Evolutionary conservation across 2,329 filamentous ascomycete species (phyloP), one percentile per base, ranked within the genome.

Genomic region (Beauveria varroae): DNA sequence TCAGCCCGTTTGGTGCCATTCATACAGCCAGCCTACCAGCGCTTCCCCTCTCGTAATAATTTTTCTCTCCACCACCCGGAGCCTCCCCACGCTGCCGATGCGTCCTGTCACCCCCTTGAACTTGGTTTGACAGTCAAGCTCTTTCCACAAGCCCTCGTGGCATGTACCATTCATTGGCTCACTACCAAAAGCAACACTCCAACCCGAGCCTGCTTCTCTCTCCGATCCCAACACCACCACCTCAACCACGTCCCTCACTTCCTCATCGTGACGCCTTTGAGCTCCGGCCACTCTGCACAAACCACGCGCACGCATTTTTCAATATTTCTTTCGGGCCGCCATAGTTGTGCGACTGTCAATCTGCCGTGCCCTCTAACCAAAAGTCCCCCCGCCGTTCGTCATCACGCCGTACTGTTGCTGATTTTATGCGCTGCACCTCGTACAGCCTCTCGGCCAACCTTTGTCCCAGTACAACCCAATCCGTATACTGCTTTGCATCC

Each of bases 41-140:
- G 28, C n/a, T 30, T 37, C 47, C 56, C 56, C 56, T 59, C 57
- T 59, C 57, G 26, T 59, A 24, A 59, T 49, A 34, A 26, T 43
- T 26, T 26, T 18, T 10, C 54, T 56, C 57, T 52, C 57, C 57
- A 59, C 57, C 49, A 51, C 16, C 41, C 24, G 26, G 43, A 58
- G 30, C 22, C 44, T 58, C 30, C 24, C 37, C 44, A 46, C 57
- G 55, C 44, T 26, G 44, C 55, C 44, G 44, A 57, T 57, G 44
- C 16, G 55, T 57, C 44, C 44, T 40, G 28, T 53, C 57, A 53
- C 46, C 46, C 56, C 28, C 56, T 51, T 58, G 9, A 30, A 20
- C n/a, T 22, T 43, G 20, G 41, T 43, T 58, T 30, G 24, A 47
- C 56, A 30, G 56, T 20, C 16, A 18, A 43, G 28, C 43, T 26